Evolutionary conservation across 495 filamentous ascomycete species (phyloP).

Genomic region (Massariosphaeria phaeospora): DNA sequence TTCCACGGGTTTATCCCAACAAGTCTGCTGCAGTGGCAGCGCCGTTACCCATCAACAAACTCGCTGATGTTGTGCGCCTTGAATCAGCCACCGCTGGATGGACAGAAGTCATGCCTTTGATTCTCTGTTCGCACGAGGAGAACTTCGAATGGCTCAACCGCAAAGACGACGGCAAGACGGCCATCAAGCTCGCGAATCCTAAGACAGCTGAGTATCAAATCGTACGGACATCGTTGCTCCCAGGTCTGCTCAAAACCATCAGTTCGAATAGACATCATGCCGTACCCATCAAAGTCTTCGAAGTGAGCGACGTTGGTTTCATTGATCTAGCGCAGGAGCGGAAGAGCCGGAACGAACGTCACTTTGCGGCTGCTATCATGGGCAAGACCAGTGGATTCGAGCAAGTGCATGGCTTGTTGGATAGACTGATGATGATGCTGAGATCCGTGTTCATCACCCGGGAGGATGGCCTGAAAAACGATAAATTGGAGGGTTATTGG

Average conservation of each 20-base stretch:
- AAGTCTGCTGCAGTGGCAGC: slow-evolving; percentile 79
- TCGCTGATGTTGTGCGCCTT: slow-evolving; percentile 81
- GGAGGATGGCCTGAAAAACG: slow-evolving; percentile 60
- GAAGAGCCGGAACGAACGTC: slow-evolving; percentile 82
- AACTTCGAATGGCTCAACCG: slow-evolving; percentile 97
- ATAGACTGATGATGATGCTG: slow-evolving; percentile 90
- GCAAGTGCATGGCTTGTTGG: slow-evolving; percentile 87
- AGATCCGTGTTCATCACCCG: slow-evolving; percentile 70
- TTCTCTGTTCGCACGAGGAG: slow-evolving; percentile 96
- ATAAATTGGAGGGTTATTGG: slow-evolving; percentile 67
- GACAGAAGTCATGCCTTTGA: slow-evolving; percentile 93
- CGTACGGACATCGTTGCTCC: slow-evolving; percentile 82
- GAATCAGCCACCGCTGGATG: slow-evolving; percentile 94
- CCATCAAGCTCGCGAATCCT: slow-evolving; percentile 86
- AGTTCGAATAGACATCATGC: slow-evolving; percentile 88
- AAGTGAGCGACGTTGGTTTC: slow-evolving; percentile 85
- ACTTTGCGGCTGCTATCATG: slow-evolving; percentile 91
- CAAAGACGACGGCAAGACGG: slow-evolving; percentile 77
- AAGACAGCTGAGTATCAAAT: slow-evolving; percentile 97
- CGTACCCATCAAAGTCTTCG: slow-evolving; percentile 89
- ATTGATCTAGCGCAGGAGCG: slow-evolving; percentile 76
- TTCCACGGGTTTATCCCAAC: slow-evolving; percentile 76
- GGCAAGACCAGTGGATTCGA: slow-evolving; percentile 97
- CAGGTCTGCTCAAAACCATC: slow-evolving; percentile 90
- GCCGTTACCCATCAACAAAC: slow-evolving; percentile 87